Evolutionary conservation across 192 early-diverging fungal species (phyloP), one percentile per base, ranked within the genome.

Genomic region (Backusella tuberculispora): DNA sequence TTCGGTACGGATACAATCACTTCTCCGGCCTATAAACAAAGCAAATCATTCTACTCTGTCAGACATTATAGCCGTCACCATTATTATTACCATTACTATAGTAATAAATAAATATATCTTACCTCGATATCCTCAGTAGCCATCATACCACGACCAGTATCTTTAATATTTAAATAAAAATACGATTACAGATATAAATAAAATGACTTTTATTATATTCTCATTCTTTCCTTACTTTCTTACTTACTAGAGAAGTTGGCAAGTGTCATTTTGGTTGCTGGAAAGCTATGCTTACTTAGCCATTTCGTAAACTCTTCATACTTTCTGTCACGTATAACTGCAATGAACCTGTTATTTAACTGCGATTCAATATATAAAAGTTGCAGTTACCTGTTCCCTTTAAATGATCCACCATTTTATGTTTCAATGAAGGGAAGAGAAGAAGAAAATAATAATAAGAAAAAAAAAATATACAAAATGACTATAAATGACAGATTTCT

Each of bases 121-220:
- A 83, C 85, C 75, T 79, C 81, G 48, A 89, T 86, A 50, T 86
- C 77, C 42, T 79, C 78, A 10, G 83, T 87, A 12, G 88, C 88
- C 88, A 89, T 89, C 83, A 89, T 81, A 45, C 79, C 87, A 79
- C 87, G 82, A 70, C 87, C 87, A 56, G 82, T 88, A 29, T 84
- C 87, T 88, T 75, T 21, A 1, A 29, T 70, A 17, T 26, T 8
- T 3, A 37, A 19, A n/a, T 15, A 34, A 47, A n/a, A 13, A 6
- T 37, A 34, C n/a, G 48, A 34, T 19, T 10, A 50, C 40, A 24
- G 19, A 21, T 43, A 41, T 8, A 46, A 38, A 38, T 17, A 41
- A 72, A 66, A 19, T 34, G 8, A 50, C 13, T 9, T 9, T 44
- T 48, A 26, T 48, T 15, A 53, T 5, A 64, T 38, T 38, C 17